Base-by-base conservation (phyloP, 805 yeast species). In the Ogataea pini region DNA sequence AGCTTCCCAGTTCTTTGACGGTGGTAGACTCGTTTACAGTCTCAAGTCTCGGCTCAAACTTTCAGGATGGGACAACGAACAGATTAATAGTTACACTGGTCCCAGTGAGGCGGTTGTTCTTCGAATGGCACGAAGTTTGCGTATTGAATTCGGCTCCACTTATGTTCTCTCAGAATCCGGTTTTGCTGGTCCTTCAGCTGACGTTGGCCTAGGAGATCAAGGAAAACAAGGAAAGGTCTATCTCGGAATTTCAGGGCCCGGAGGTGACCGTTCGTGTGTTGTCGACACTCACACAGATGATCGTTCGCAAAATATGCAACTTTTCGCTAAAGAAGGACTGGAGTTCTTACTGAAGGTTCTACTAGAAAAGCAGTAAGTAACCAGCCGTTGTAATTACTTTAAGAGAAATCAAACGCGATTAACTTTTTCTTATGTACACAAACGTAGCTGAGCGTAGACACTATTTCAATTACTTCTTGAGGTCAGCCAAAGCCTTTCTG, bases 131-230 rank as follows among this genome's bases (percentile, higher is more conserved):
- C 73, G 96, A 44, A 87, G 86, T 54, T 72, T 90, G 47, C 76
- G 84, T 60, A 79, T 88, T 51, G 96, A 89, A 62, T 75, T 88
- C 55, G 96, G 96, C 0, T 82, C 90, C 2, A 86, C 91, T 0
- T 89, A 82, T 66, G 89, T 88, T 3, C 72, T 89, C 16, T 83
- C 91, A 1, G 96, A 89, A 64, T 84, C 94, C 1, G 96, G 96
- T 1, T 85, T 86, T 72, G 96, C 96, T 0, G 96, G 96, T 1
- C 94, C 95, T 1, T 70, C 72, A 7, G 68, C 65, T 36, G 75
- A 66, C 62, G 59, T 58, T 6, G 63, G 57, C 1, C 24, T 48
- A 7, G 49, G 48, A 17, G 82, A 64, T 58, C 67, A 73, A 44
- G 61, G 53, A 20, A 72, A 70, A 32, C 74, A 81, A 1, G 96